Percentiles rank a stretch among this genome's conserved stretches.
Evolutionary conservation across 116 monocot genomes (phyloP).

Genomic region (Phalaenopsis hybrid): DNA sequence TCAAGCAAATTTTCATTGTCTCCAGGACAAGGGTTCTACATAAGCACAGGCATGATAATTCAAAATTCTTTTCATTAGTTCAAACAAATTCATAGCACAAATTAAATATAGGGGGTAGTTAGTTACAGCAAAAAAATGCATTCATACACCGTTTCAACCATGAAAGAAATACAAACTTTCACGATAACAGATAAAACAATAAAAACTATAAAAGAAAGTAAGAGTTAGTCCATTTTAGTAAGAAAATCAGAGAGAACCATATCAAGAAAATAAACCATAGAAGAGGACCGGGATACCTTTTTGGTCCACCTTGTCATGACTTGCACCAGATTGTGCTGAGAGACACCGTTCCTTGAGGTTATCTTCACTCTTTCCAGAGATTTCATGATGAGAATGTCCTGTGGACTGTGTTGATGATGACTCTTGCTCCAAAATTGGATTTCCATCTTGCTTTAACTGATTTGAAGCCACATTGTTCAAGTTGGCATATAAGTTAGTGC

Average conservation of each 20-base stretch:
- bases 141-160: neutral
- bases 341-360: constrained; percentile 17
- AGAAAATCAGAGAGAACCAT: neutral
- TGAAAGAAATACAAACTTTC: neutral
- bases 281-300: neutral
- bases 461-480: constrained; percentile 23
- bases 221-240: neutral
- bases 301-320: neutral
- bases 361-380: constrained; percentile 26
- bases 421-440: constrained; percentile 30
- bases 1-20: neutral
- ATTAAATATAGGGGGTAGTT: neutral
- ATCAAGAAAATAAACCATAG: neutral
- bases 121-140: neutral
- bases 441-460: constrained; percentile 13
- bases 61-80: neutral
- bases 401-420: constrained; percentile 51
- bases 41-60: neutral
- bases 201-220: neutral
- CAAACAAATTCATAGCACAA: neutral
- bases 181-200: neutral
- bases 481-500: constrained; percentile 16
- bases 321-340: constrained; percentile 35
- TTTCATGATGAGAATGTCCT: constrained; percentile 40
- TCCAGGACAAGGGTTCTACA: neutral